Percentiles rank a stretch among this genome's conserved stretches.
Conservation (phyloP, 2,329 filamentous ascomycete genomes). For the Penicillium sp. region DNA sequence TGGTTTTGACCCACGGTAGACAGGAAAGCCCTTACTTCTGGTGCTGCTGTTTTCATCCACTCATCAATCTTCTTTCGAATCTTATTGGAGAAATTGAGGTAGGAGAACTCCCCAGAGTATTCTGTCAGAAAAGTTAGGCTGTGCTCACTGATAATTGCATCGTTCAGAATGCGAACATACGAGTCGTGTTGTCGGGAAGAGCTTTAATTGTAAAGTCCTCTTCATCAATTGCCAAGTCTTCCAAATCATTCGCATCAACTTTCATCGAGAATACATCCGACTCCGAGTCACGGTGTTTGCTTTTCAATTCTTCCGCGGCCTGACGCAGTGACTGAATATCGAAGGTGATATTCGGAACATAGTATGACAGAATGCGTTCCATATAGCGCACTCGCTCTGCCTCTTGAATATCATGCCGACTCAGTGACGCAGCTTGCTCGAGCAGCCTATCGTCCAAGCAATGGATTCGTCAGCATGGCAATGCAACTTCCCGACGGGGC, state of each 20-base stretch:
- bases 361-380: conserved; percentile 58
- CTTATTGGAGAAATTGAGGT: conserved; percentile 53
- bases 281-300: conserved; percentile 42
- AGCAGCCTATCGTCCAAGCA: conserved; percentile 29
- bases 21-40: conserved; percentile 37
- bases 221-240: conserved; percentile 50
- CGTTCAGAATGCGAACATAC: conserved; percentile 32
- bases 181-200: conserved; percentile 47
- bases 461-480: conserved; percentile 15
- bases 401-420: conserved; percentile 44
- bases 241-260: conserved; percentile 44
- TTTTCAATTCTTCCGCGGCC: conserved; percentile 53
- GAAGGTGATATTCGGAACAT: conserved; percentile 53
- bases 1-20: background rate
- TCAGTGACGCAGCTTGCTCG: conserved; percentile 40
- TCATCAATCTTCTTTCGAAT: conserved; percentile 52
- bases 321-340: conserved; percentile 52
- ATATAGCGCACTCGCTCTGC: conserved; percentile 48
- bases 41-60: conserved; percentile 48
- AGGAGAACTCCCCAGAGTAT: conserved; percentile 55
- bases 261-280: conserved; percentile 40
- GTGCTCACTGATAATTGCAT: background rate
- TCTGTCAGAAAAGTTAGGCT: conserved; percentile 33
- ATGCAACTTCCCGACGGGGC: background rate
- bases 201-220: conserved; percentile 50